Percentiles rank a stretch among this genome's conserved stretches.
Conservation (phyloP, 331 rosid species). For the Dryas integrifolia region DNA sequence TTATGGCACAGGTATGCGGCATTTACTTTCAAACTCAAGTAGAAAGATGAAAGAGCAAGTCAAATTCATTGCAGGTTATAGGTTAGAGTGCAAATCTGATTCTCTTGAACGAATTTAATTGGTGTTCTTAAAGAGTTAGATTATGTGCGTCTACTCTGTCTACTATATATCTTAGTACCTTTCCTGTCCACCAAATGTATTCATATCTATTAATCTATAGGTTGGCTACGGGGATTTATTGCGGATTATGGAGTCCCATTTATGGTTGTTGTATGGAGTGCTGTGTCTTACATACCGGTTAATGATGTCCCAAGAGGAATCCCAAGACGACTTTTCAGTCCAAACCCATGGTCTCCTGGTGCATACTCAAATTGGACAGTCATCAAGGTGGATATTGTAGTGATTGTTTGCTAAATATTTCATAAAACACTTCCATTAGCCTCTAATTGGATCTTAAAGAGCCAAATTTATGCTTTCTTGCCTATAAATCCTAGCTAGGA, state of each 20-base stretch:
- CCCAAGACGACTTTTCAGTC: slow-evolving; percentile 95
- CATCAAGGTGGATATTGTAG: slow-evolving; percentile 57
- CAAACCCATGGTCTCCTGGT: slow-evolving; percentile 97
- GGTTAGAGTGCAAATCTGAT: background rate
- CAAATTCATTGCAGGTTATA: background rate
- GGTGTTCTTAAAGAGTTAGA: background rate
- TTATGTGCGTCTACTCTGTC: background rate
- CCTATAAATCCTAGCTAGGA: slow-evolving; percentile 17
- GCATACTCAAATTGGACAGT: slow-evolving; percentile 98
- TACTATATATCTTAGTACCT: background rate
- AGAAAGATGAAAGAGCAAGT: background rate
- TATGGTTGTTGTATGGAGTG: slow-evolving; percentile 92
- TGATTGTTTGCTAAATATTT: slow-evolving; percentile 2
- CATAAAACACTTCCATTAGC: background rate
- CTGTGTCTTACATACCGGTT: slow-evolving; percentile 76
- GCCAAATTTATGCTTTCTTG: slow-evolving; percentile 12
- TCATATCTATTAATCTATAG: slow-evolving; percentile 46
- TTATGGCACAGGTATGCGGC: slow-evolving; percentile 75
- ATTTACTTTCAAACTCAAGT: slow-evolving; percentile 11
- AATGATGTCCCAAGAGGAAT: slow-evolving; percentile 83
- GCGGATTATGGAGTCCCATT: slow-evolving; percentile 97
- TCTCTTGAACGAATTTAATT: background rate
- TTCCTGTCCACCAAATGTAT: slow-evolving; percentile 16
- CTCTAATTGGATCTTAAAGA: slow-evolving; percentile 7
- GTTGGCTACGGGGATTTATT: slow-evolving; percentile 76